Percentiles rank a stretch among this genome's conserved stretches.
phyloP scores from a whole-genome alignment of 2,329 filamentous ascomycete genomes.

The Penicillium corylophilum region DNA sequence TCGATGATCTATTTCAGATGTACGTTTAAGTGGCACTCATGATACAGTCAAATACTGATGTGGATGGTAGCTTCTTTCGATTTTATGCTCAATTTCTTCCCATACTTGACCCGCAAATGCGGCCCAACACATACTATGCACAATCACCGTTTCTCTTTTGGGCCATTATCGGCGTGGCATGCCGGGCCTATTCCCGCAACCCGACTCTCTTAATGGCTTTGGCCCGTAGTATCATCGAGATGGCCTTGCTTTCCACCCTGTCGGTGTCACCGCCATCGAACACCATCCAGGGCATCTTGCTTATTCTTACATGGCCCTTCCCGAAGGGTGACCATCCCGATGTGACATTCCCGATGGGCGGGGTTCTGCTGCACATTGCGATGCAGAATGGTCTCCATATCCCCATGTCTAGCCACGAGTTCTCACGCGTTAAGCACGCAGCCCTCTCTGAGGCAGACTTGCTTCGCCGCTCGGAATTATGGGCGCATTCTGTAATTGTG shows the following conservation, averaged over 20 bases:
- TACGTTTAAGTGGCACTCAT: conserved; percentile 13
- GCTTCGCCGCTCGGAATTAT: conserved; percentile 38
- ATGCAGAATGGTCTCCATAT: conserved; percentile 47
- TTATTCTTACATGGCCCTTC: conserved; percentile 44
- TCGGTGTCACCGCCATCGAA: conserved; percentile 32
- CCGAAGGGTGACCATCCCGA: conserved; percentile 38
- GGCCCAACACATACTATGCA: conserved; percentile 71
- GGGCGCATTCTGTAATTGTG: conserved; percentile 41
- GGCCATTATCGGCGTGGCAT: conserved; percentile 55
- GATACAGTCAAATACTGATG: background rate
- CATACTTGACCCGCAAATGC: conserved; percentile 48
- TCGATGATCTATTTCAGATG: conserved; percentile 41
- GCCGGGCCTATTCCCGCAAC: conserved; percentile 39
- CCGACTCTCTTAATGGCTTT: conserved; percentile 40
- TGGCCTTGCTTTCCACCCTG: conserved; percentile 37
- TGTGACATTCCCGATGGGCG: conserved; percentile 37
- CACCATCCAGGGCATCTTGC: conserved; percentile 38
- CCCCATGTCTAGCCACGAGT: conserved; percentile 45
- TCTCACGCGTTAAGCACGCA: conserved; percentile 35
- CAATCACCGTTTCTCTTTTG: conserved; percentile 83
- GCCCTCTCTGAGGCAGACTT: conserved; percentile 36
- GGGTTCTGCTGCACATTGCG: conserved; percentile 41
- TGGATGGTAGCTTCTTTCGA: conserved; percentile 33
- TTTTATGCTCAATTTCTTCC: conserved; percentile 41
- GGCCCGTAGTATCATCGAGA: conserved; percentile 33